Evolutionary conservation across 75 land plant genomes (phyloP).

Genomic region (Cunninghamia lanceolata): DNA sequence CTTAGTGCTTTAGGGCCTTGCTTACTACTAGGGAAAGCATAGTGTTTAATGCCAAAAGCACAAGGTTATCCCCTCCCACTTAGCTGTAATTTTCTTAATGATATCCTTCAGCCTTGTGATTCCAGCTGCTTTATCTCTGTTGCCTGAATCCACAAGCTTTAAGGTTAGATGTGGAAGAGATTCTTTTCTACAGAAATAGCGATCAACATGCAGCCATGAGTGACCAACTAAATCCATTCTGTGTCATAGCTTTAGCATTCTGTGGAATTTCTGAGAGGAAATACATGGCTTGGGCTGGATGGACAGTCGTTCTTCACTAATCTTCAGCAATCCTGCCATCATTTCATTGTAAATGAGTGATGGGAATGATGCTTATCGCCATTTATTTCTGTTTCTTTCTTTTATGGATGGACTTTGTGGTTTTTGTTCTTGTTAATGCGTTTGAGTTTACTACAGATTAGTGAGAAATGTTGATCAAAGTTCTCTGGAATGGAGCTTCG

Average conservation of each 20-base stretch:
- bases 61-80: background rate
- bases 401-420: background rate
- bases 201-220: background rate
- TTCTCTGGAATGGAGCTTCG: background rate
- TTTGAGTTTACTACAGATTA: background rate
- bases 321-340: background rate
- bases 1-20: background rate
- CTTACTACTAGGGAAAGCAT: background rate
- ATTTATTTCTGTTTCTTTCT: background rate
- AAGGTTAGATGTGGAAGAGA: background rate
- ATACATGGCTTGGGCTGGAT: background rate
- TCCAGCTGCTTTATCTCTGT: background rate
- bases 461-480: background rate
- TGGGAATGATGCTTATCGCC: background rate
- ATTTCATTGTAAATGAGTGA: background rate
- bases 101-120: background rate
- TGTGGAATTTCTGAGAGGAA: background rate
- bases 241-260: background rate
- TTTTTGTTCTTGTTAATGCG: background rate
- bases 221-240: background rate
- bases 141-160: background rate
- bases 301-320: background rate
- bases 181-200: background rate
- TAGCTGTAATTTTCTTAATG: background rate
- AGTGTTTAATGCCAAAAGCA: background rate